Conservation (phyloP, 129 eudicot species). For the Centaurea solstitialis region DNA sequence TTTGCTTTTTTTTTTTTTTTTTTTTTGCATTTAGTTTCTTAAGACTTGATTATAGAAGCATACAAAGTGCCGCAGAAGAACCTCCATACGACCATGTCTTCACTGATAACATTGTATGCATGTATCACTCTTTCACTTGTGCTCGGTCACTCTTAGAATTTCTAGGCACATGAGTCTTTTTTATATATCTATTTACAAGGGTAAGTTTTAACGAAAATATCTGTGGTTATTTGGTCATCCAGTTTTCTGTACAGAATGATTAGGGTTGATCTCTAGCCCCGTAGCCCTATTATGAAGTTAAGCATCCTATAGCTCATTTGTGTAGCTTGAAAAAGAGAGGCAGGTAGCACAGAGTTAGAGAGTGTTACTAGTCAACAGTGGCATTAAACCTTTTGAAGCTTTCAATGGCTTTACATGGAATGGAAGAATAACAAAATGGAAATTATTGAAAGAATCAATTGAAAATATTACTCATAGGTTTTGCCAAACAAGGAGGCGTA, state of each 20-base stretch:
- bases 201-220: neutral
- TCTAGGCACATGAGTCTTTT: neutral
- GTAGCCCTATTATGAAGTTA: neutral
- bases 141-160: neutral
- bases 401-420: neutral
- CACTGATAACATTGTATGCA: neutral
- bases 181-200: neutral
- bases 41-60: neutral
- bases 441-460: neutral
- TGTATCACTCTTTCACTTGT: neutral
- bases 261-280: neutral
- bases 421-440: neutral
- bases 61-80: neutral
- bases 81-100: neutral
- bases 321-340: neutral
- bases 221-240: neutral
- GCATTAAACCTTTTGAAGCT: neutral
- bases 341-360: neutral
- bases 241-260: neutral
- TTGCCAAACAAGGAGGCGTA: neutral
- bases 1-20: no score
- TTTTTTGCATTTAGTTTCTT: neutral
- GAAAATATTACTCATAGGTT: neutral
- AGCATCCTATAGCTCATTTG: neutral
- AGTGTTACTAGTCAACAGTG: neutral